Base-by-base conservation (phyloP, 2,329 filamentous ascomycete species). In the Tolypocladium sp. region DNA sequence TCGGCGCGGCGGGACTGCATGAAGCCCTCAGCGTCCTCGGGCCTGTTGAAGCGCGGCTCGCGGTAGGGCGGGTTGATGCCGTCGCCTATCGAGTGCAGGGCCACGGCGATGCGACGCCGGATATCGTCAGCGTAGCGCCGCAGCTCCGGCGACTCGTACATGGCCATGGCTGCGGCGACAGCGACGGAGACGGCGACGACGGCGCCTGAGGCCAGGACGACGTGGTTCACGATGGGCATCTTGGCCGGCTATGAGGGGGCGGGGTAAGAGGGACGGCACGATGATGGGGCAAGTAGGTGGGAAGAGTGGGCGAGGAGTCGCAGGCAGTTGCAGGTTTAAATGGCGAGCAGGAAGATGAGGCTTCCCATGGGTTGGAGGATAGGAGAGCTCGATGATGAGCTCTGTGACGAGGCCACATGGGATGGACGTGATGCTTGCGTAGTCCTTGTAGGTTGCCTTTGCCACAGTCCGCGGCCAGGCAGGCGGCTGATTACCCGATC, bases 1-100 rank as follows among this genome's bases (percentile, higher is more conserved):
- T 64, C 64, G 25, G 70, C 73, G 33, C 74, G 74, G n/a, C 77
- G 73, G 10, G 82, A 83, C 64, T 79, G 73, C 59, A 86, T 68
- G 67, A 87, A 87, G 10, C 84, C 85, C 58, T 87, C 80, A 59
- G 84, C 84, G 70, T 88, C 85, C 68, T 88, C 85, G 57, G 85
- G 85, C 15, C 85, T 76, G 69, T 88, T 88, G 71, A 86, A 87
- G 35, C 82, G 72, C 59, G 85, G 85, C 63, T 82, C 74, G 37
- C 74, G 72, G 51, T 71, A 66, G 59, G 77, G 72, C 4, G 81
- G 78, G 54, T 77, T 74, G 69, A 86, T 79, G 63, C 77, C 78
- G 59, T 87, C 83, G 60, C 83, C 82, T 35, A 87, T 75, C 12
- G 79, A 77, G 66, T 86, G 81, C 17, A 87, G 71, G 55, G 83